Conservation (phyloP, 2,329 filamentous ascomycete genomes). For the Elsinoe perseae region DNA sequence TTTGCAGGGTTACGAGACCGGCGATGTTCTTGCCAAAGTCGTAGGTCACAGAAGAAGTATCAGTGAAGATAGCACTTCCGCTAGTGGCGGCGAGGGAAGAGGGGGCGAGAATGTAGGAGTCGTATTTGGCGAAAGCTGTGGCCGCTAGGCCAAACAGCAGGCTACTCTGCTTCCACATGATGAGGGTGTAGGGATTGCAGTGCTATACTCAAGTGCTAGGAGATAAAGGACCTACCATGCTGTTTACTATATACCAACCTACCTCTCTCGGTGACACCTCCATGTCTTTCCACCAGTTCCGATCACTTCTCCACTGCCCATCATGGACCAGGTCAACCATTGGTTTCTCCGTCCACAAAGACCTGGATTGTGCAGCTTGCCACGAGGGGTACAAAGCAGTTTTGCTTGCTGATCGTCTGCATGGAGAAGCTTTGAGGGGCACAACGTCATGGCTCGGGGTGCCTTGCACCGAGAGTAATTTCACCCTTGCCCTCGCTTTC, state of each 20-base stretch:
- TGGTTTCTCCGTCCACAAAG: neutral
- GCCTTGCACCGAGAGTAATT: neutral
- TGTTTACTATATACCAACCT: neutral
- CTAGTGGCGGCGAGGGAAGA: too few species aligned
- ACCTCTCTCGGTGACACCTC: neutral
- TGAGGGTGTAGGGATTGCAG: neutral
- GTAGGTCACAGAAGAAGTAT: conserved; percentile 33
- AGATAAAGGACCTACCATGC: neutral
- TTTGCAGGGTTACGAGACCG: conserved; percentile 32
- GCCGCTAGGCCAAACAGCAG: neutral
- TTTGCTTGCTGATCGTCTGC: conserved; percentile 10
- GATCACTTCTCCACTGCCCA: neutral
- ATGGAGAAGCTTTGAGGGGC: conserved; percentile 8
- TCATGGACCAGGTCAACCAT: neutral
- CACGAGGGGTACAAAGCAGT: neutral
- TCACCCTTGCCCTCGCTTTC: neutral
- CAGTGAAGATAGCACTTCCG: conserved; percentile 31
- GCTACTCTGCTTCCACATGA: neutral
- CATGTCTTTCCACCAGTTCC: neutral
- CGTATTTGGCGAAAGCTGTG: conserved; percentile 26
- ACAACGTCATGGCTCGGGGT: conserved; percentile 5
- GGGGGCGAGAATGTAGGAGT: conserved; percentile 34
- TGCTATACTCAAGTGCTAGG: neutral
- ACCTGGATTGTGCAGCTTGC: neutral
- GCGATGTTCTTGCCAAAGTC: conserved; percentile 38